These are phyloP conservation scores for Mycena crocata DNA, from an alignment of 768 basidiomycete species.

Conservation along the genomic window DNA sequence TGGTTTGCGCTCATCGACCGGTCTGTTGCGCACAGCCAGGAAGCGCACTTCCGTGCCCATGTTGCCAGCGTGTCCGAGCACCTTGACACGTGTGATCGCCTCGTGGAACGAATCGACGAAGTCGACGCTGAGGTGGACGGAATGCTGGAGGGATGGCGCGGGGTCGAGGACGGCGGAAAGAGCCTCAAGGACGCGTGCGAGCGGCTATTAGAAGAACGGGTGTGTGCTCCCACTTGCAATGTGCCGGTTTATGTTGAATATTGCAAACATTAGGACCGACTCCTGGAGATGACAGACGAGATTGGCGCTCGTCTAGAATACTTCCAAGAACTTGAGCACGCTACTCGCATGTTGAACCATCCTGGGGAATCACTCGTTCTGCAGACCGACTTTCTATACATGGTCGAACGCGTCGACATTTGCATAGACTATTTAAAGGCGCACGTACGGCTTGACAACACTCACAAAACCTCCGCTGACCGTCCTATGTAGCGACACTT, in stretches of 20 bases:
- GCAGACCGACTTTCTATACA: constrained; percentile 91
- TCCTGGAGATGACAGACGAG: constrained; percentile 84
- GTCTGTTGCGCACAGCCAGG: constrained; percentile 92
- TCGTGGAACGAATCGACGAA: constrained; percentile 78
- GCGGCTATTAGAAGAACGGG: constrained; percentile 88
- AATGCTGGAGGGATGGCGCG: constrained; percentile 87
- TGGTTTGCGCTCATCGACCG: constrained; percentile 93
- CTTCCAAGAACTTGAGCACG: constrained; percentile 94
- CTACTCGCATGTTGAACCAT: constrained; percentile 93
- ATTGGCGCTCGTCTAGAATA: constrained; percentile 87
- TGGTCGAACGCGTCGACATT: constrained; percentile 95
- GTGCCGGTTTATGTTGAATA: background rate
- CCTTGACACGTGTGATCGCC: constrained; percentile 78
- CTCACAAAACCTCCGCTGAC: background rate
- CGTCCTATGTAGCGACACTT: constrained; percentile 78
- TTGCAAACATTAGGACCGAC: constrained; percentile 67
- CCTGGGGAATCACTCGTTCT: constrained; percentile 94
- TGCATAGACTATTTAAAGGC: constrained; percentile 91
- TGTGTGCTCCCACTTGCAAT: constrained; percentile 48
- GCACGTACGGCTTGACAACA: constrained; percentile 71
- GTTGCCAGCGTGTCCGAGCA: constrained; percentile 81
- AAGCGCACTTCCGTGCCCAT: constrained; percentile 91
- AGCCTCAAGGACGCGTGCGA: constrained; percentile 94
- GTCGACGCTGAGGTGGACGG: constrained; percentile 79
- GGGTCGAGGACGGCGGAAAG: constrained; percentile 93